phyloP scores from a whole-genome alignment of 1,284 basidiomycete species.

The Irpex lacteus region DNA sequence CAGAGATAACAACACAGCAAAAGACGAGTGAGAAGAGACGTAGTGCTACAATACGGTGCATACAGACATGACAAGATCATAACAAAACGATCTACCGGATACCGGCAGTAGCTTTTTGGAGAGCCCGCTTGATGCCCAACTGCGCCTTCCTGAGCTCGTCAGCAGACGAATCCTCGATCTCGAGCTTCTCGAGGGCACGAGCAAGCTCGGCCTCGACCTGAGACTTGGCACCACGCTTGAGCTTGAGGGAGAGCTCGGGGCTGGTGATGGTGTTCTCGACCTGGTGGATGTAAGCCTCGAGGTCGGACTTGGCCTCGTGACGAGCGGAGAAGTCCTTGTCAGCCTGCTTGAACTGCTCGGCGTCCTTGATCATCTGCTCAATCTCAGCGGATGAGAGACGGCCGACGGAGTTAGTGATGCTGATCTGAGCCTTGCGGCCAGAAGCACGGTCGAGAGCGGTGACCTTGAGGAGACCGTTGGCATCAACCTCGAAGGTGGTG shows the following conservation, averaged over 20 bases:
- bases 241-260: conserved; percentile 94
- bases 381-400: conserved; percentile 94
- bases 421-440: conserved; percentile 95
- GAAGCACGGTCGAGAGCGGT: conserved; percentile 94
- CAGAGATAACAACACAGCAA: conserved; percentile 7
- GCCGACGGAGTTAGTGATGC: conserved; percentile 94
- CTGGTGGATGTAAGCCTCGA: conserved; percentile 94
- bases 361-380: conserved; percentile 98
- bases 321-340: conserved; percentile 97
- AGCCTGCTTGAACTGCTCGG: conserved; percentile 92
- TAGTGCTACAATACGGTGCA: conserved; percentile 8
- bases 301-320: conserved; percentile 95
- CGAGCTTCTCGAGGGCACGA: conserved; percentile 93
- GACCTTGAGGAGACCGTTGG: conserved; percentile 95
- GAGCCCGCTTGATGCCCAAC: conserved; percentile 88
- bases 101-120: conserved; percentile 93
- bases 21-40: not conserved
- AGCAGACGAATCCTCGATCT: conserved; percentile 88
- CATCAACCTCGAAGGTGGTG: conserved; percentile 96
- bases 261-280: conserved; percentile 91
- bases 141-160: conserved; percentile 95
- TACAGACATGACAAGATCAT: not conserved
- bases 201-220: conserved; percentile 96
- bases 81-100: conserved; percentile 50
- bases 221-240: conserved; percentile 91